A percentile compares a stretch with the other conserved stretches of the same genome.
Conservation (phyloP, 1,284 basidiomycete species). For the Rhodotorula sp. region DNA sequence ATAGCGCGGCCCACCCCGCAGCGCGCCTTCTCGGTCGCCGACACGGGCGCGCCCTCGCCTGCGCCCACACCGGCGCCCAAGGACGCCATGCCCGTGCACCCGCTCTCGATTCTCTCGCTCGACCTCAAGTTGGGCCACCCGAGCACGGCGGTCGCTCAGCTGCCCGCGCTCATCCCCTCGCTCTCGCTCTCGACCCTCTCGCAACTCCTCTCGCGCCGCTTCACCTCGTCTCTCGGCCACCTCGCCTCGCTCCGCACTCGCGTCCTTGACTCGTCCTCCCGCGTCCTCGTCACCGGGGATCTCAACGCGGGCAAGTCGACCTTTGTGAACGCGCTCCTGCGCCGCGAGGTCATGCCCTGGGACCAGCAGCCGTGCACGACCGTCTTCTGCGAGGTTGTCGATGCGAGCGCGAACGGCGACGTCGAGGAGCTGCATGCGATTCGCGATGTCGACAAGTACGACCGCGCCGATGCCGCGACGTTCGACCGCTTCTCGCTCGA, state of each 20-base stretch:
- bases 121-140: slow-evolving; percentile 81
- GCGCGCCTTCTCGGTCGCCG: slow-evolving; percentile 25
- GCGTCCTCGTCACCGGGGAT: slow-evolving; percentile 98
- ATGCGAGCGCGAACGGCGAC: slow-evolving; percentile 72
- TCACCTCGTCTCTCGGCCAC: slow-evolving; percentile 74
- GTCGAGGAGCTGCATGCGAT: slow-evolving; percentile 74
- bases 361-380: slow-evolving; percentile 99
- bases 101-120: slow-evolving; percentile 68
- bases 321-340: slow-evolving; percentile 89
- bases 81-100: slow-evolving; percentile 33
- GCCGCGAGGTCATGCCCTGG: slow-evolving; percentile 88
- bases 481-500: slow-evolving; percentile 69
- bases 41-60: slow-evolving; percentile 3
- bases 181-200: slow-evolving; percentile 94
- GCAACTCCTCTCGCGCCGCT: slow-evolving; percentile 83
- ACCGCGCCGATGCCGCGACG: slow-evolving; percentile 69
- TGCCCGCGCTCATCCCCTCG: slow-evolving; percentile 76
- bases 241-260: slow-evolving; percentile 82
- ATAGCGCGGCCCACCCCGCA: slow-evolving; percentile 18
- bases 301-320: slow-evolving; percentile 99
- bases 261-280: slow-evolving; percentile 87
- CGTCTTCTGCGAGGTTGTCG: slow-evolving; percentile 95
- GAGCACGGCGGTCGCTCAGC: slow-evolving; percentile 60
- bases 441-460: slow-evolving; percentile 65
- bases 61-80: not conserved